These are phyloP conservation scores for Candida neerlandica DNA, from an alignment of 1,139 yeast species.

Conservation along the genomic window DNA sequence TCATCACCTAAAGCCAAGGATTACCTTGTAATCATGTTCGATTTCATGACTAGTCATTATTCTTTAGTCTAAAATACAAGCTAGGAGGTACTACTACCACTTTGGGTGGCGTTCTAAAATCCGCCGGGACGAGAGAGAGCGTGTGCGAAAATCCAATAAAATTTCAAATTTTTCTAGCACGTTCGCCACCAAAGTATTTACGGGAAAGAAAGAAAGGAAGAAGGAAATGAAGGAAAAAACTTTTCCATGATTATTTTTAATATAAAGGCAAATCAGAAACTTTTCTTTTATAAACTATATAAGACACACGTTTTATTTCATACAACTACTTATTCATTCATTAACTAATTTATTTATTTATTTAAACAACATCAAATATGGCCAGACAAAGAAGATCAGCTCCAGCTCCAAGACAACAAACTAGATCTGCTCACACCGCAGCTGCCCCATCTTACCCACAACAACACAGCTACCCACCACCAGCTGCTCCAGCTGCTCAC, in stretches of 20 bases:
- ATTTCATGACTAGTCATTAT: not conserved
- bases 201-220: not conserved
- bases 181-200: conserved; percentile 11
- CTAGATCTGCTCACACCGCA: conserved; percentile 76
- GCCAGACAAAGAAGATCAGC: conserved; percentile 69
- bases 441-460: conserved; percentile 52
- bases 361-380: conserved; percentile 33
- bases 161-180: conserved; percentile 7
- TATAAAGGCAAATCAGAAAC: not conserved
- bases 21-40: not conserved
- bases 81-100: too few species aligned
- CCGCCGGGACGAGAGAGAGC: not conserved
- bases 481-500: conserved; percentile 33
- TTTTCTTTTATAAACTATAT: not conserved
- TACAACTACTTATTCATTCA: not conserved
- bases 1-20: too few species aligned
- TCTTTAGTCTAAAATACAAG: too few species aligned
- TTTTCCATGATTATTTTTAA: not conserved
- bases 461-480: conserved; percentile 22
- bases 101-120: not conserved
- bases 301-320: not conserved
- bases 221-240: not conserved
- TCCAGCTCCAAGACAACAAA: conserved; percentile 63
- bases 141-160: not conserved
- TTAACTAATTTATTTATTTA: too few species aligned